Percentiles rank a stretch among this genome's conserved stretches.
These are phyloP conservation scores for Tillandsia leiboldiana DNA, from an alignment of 176 grass and related monocot species.

Conservation along the genomic window DNA sequence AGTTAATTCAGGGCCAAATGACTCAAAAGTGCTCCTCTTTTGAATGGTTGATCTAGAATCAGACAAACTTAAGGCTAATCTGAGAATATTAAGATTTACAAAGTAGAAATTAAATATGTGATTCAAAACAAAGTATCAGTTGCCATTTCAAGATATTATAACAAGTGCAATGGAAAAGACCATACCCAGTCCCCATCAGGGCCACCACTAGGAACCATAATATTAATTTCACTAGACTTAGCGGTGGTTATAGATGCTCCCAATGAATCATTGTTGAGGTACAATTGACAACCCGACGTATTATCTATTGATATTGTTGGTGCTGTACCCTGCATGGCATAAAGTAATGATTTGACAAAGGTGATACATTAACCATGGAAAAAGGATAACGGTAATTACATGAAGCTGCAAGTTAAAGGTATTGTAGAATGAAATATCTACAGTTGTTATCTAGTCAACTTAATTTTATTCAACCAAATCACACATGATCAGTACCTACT, in stretches of 20 bases:
- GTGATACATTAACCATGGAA: constrained; percentile 1
- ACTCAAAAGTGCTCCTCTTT: too few species aligned
- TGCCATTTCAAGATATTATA: background rate
- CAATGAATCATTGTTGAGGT: constrained; percentile 72
- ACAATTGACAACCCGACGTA: constrained; percentile 90
- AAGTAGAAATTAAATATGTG: background rate
- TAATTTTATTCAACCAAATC: background rate
- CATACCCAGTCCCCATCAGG: constrained; percentile 83
- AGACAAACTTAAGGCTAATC: too few species aligned
- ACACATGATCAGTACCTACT: background rate
- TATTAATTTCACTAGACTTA: constrained; percentile 98
- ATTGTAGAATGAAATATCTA: too few species aligned
- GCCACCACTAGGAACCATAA: constrained; percentile 52
- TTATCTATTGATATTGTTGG: constrained; percentile 94
- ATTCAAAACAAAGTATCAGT: background rate
- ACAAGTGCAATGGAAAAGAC: background rate
- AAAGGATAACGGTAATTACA: background rate
- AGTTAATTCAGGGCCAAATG: too few species aligned
- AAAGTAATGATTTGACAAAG: too few species aligned
- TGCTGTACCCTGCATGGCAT: constrained; percentile 55
- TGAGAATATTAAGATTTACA: too few species aligned
- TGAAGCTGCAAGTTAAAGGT: background rate
- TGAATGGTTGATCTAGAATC: too few species aligned
- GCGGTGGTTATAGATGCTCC: constrained; percentile 79
- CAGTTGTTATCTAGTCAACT: too few species aligned